These are phyloP conservation scores for Dioscorea cayenensis DNA, from an alignment of 116 monocot genomes.

Conservation along the genomic window DNA sequence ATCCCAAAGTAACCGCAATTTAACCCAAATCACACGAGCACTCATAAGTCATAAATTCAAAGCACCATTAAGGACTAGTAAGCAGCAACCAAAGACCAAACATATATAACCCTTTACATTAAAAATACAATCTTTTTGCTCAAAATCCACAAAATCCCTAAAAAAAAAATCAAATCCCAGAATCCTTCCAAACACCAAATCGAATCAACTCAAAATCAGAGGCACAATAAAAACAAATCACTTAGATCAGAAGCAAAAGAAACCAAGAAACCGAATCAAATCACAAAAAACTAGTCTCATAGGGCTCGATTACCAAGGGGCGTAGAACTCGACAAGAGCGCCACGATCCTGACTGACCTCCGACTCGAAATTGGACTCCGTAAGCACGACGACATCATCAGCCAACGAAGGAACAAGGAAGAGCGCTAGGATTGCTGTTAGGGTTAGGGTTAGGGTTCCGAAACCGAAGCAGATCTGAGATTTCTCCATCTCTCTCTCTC, in stretches of 20 bases:
- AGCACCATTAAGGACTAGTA: too few species aligned
- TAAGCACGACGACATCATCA: slow-evolving; percentile 59
- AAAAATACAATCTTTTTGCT: too few species aligned
- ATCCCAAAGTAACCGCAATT: too few species aligned
- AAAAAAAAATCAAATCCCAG: too few species aligned
- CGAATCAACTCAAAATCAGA: background rate
- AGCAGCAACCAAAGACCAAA: too few species aligned
- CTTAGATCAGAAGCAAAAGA: background rate
- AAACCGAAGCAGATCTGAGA: slow-evolving; percentile 46
- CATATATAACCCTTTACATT: too few species aligned
- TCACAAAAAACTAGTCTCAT: background rate
- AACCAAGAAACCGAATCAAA: background rate
- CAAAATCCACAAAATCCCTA: too few species aligned
- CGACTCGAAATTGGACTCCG: slow-evolving; percentile 75
- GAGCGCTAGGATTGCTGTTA: slow-evolving; percentile 25
- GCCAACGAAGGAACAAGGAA: slow-evolving; percentile 22
- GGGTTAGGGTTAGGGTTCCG: slow-evolving; percentile 14
- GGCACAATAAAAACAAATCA: background rate
- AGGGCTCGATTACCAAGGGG: slow-evolving; percentile 55
- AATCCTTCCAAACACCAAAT: too few species aligned
- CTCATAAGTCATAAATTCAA: too few species aligned
- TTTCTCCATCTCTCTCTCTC: slow-evolving; percentile 31
- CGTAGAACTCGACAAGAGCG: slow-evolving; percentile 97
- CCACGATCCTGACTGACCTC: slow-evolving; percentile 87
- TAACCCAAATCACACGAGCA: too few species aligned